Percentiles rank a stretch among this genome's conserved stretches.
Conservation (phyloP, 805 yeast genomes). For the Danielia reshetovae region DNA sequence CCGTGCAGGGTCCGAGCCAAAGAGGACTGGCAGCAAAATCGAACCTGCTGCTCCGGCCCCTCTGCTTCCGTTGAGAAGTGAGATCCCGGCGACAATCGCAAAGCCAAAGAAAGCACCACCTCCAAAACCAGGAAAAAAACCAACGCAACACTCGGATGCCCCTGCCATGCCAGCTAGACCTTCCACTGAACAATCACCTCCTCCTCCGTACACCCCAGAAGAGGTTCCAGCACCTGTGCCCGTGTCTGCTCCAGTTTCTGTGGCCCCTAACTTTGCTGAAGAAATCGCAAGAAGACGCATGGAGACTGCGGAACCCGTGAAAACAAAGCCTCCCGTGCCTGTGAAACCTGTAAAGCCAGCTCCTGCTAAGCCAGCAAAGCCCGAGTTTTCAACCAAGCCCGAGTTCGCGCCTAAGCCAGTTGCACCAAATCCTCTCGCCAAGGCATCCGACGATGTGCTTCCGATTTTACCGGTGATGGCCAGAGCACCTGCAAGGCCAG, state of each 20-base stretch:
- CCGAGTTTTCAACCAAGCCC: no score
- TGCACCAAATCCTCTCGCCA: no score
- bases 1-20: background rate
- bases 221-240: slow-evolving; percentile 1
- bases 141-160: slow-evolving; percentile 12
- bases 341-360: slow-evolving; percentile 12
- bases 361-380: slow-evolving; percentile 11
- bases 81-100: background rate
- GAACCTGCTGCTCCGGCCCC: slow-evolving; percentile 2
- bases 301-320: background rate
- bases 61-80: slow-evolving; percentile 3
- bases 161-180: background rate
- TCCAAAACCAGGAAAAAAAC: slow-evolving; percentile 37
- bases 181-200: slow-evolving; percentile 10
- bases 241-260: background rate
- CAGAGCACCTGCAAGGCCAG: slow-evolving; percentile 7
- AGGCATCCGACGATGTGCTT: no score
- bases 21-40: slow-evolving; percentile 1
- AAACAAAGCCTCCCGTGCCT: slow-evolving; percentile 8
- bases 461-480: no score
- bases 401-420: no score
- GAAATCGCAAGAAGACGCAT: slow-evolving; percentile 20
- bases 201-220: slow-evolving; percentile 21
- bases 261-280: slow-evolving; percentile 25
- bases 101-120: slow-evolving; percentile 34